Percentiles rank a stretch among this genome's conserved stretches.
These are phyloP conservation scores for Candida hispaniensis DNA, from an alignment of 805 yeast genomes.

Conservation along the genomic window DNA sequence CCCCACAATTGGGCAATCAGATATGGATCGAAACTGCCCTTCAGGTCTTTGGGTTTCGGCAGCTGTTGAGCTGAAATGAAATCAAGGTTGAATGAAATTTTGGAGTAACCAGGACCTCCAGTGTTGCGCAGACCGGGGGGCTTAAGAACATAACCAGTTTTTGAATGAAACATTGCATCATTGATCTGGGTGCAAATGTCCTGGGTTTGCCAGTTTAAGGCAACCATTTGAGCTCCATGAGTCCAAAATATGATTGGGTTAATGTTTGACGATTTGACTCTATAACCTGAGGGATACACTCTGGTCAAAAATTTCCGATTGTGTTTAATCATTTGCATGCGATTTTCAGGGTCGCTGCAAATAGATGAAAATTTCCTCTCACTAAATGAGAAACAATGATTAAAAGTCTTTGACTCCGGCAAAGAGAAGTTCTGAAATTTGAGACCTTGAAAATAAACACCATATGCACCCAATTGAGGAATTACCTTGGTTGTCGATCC, in stretches of 20 bases:
- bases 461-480: conserved; percentile 45
- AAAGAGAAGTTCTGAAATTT: conserved; percentile 74
- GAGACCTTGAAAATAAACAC: conserved; percentile 62
- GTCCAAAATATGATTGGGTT: conserved; percentile 73
- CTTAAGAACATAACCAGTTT: conserved; percentile 69
- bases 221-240: conserved; percentile 86
- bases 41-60: conserved; percentile 52
- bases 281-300: conserved; percentile 71
- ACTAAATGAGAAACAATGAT: conserved; percentile 80
- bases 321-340: conserved; percentile 56
- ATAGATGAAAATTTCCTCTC: conserved; percentile 59
- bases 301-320: conserved; percentile 68
- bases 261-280: conserved; percentile 73
- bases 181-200: conserved; percentile 85
- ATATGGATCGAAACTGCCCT: conserved; percentile 46
- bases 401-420: conserved; percentile 69
- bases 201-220: conserved; percentile 91
- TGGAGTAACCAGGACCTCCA: conserved; percentile 20
- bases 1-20: conserved; percentile 54
- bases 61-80: conserved; percentile 77
- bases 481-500: conserved; percentile 24
- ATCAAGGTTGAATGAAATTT: conserved; percentile 29
- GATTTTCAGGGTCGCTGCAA: conserved; percentile 49
- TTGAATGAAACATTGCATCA: conserved; percentile 63
- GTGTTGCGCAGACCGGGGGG: conserved; percentile 38